A percentile compares a stretch with the other conserved stretches of the same genome.
Evolutionary conservation across 1,139 yeast genomes (phyloP).

Genomic region (Lizanozyma gosingica): DNA sequence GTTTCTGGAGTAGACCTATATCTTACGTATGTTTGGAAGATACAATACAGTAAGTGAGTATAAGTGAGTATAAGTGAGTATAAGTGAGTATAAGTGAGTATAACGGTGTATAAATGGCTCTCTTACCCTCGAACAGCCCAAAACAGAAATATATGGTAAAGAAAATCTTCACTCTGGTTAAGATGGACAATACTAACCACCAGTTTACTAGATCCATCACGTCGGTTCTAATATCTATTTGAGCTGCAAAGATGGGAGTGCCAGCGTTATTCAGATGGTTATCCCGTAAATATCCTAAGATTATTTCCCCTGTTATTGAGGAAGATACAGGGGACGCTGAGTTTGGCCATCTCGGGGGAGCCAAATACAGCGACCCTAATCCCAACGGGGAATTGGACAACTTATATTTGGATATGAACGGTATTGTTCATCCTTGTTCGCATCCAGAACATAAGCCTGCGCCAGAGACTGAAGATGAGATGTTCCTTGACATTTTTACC

Average conservation of each 20-base stretch:
- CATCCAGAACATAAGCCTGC: slow-evolving; percentile 94
- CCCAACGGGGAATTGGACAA: slow-evolving; percentile 96
- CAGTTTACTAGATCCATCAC: too few relatives aligned
- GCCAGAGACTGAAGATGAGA: slow-evolving; percentile 90
- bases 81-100: too few relatives aligned
- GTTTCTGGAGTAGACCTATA: too few relatives aligned
- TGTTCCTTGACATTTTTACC: slow-evolving; percentile 83
- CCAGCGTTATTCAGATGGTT: slow-evolving; percentile 98
- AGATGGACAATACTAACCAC: too few relatives aligned
- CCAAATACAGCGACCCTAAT: slow-evolving; percentile 66
- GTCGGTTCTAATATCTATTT: too few relatives aligned
- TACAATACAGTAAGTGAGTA: too few relatives aligned
- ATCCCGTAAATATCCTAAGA: slow-evolving; percentile 87
- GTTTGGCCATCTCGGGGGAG: slow-evolving; percentile 50
- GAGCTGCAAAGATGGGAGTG: slow-evolving; percentile 79
- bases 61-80: too few relatives aligned
- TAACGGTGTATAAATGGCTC: too few relatives aligned
- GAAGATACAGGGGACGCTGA: slow-evolving; percentile 51
- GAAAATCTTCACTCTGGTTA: too few relatives aligned
- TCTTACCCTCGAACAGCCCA: too few relatives aligned
- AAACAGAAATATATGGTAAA: too few relatives aligned
- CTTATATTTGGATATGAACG: slow-evolving; percentile 89
- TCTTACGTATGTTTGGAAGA: too few relatives aligned
- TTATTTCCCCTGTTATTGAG: slow-evolving; percentile 82
- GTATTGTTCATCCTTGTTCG: slow-evolving; percentile 95